Base-by-base conservation (phyloP, 768 basidiomycete species). In the Boletus subparvulus region DNA sequence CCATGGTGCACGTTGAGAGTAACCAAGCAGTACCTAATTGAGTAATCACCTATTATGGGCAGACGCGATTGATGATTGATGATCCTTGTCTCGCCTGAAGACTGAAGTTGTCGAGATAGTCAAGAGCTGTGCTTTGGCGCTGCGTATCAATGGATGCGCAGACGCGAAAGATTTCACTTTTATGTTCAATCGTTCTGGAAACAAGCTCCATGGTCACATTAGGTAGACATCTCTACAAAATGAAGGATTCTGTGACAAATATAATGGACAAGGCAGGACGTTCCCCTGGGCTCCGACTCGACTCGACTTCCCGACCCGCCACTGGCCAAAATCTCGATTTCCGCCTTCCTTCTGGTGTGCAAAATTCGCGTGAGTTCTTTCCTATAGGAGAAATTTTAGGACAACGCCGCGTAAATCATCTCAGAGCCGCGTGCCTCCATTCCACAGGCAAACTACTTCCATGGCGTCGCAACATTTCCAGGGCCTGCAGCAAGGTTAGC, bases 271-370 rank as follows among this genome's bases (percentile, higher is more conserved):
- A 72, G 63, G 44, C 42, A 35, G 2, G 65, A 52, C 13, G 59
- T 47, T 32, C 62, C 62, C n/a, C 51, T 58, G 24, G 21, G 46
- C 16, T 48, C 58, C 39, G 57, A 61, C 12, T 9, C 17, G 6
- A 13, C 42, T 24, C 49, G 60, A 44, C 33, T 35, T 45, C 40
- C 58, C 7, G 54, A 47, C 35, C 52, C 45, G 11, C 52, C 47
- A 7, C 55, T 52, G 12, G 69, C 33, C 60, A 92, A 66, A 41
- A 90, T 78, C 68, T 98, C 92, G 46, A 95, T 95, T 72, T 98
- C 96, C 4, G 95, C 95, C 72, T 98, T 98, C 44, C 86, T 83
- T n/a, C 90, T 83, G 6, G 74, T 77, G 66, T 90, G 85, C 36
- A 98, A 71, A 82, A 97, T 92, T 61, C 84, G 78, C 69, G 79